phyloP scores from a whole-genome alignment of 2,329 filamentous ascomycete genomes.

The Fusarium oligoseptatum region DNA sequence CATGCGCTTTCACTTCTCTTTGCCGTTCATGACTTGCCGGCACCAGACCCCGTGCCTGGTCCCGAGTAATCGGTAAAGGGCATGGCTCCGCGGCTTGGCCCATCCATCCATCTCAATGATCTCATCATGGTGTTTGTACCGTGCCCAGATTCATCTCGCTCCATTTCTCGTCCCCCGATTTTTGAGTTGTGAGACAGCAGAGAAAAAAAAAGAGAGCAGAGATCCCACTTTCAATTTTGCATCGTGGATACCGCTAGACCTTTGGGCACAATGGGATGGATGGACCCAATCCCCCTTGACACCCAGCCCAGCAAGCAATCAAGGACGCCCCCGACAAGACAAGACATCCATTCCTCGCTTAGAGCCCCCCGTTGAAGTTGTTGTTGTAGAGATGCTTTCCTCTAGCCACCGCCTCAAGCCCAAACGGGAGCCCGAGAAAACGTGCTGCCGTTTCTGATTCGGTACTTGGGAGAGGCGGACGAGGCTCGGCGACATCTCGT shows the following conservation, averaged over 20 bases:
- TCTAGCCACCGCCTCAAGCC: constrained; percentile 5
- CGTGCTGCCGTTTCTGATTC: neutral
- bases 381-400: neutral
- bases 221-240: constrained; percentile 30
- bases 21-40: constrained; percentile 26
- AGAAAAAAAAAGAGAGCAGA: neutral
- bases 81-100: neutral
- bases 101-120: constrained; percentile 16
- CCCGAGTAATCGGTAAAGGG: constrained; percentile 27
- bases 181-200: constrained; percentile 4
- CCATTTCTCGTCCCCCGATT: neutral
- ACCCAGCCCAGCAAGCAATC: neutral
- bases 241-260: constrained; percentile 28
- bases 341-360: neutral
- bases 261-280: constrained; percentile 6
- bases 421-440: neutral
- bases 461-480: neutral
- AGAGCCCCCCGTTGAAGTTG: neutral
- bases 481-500: constrained; percentile 11
- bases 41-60: constrained; percentile 27
- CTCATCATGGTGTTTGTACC: constrained; percentile 12
- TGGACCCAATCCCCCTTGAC: neutral
- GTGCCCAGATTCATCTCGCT: constrained; percentile 2
- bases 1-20: neutral
- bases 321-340: neutral